Percentiles rank a stretch among this genome's conserved stretches.
Conservation (phyloP, 1,139 yeast species). For the Hemisphaericaspora subhashii region DNA sequence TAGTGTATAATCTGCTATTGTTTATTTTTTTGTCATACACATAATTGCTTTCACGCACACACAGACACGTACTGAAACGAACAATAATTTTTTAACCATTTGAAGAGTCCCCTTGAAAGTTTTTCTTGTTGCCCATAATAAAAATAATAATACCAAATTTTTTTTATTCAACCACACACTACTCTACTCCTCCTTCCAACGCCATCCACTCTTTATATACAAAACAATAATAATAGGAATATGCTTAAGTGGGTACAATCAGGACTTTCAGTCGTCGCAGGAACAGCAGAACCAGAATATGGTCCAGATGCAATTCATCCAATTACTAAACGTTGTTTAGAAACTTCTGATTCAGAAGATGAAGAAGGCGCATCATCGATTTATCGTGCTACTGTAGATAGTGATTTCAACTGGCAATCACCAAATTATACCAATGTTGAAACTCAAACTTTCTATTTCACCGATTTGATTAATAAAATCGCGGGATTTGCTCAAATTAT, state of each 20-base stretch:
- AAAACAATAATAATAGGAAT: not conserved
- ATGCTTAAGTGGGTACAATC: slow-evolving; percentile 89
- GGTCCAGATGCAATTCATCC: slow-evolving; percentile 91
- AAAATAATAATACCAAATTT: no score
- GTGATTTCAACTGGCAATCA: slow-evolving; percentile 72
- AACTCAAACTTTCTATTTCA: slow-evolving; percentile 89
- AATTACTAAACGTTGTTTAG: slow-evolving; percentile 60
- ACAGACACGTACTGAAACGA: no score
- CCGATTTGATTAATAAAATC: slow-evolving; percentile 59
- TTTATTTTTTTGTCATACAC: no score
- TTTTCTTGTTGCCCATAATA: no score
- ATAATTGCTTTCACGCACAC: no score
- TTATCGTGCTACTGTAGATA: slow-evolving; percentile 48
- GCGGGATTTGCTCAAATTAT: slow-evolving; percentile 92
- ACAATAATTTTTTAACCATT: no score
- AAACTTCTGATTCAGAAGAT: slow-evolving; percentile 2
- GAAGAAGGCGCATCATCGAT: slow-evolving; percentile 31
- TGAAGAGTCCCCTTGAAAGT: no score
- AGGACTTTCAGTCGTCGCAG: slow-evolving; percentile 89
- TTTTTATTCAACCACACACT: no score
- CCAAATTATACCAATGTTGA: slow-evolving; percentile 90
- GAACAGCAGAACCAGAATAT: slow-evolving; percentile 95
- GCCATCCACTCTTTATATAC: not conserved
- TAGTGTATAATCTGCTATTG: no score
- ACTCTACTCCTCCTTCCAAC: no score